Percentiles rank a stretch among this genome's conserved stretches.
These are phyloP conservation scores for Rhynchospora tenuis DNA, from an alignment of 176 grass and related monocot species.

Conservation along the genomic window DNA sequence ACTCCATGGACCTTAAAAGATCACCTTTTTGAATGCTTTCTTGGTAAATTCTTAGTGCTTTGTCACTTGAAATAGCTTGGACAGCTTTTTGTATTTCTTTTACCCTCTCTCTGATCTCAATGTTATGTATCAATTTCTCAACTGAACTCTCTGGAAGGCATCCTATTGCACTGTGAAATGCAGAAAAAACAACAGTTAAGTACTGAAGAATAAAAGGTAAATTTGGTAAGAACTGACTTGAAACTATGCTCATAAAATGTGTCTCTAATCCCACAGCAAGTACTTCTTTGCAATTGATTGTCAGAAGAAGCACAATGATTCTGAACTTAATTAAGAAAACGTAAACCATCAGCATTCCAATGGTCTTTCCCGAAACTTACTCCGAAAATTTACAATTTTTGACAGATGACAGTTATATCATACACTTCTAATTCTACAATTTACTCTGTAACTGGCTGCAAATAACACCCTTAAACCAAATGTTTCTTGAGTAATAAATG, in stretches of 20 bases:
- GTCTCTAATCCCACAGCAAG: neutral
- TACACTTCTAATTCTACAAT: neutral
- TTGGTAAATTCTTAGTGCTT: constrained; percentile 45
- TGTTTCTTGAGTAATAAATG: neutral
- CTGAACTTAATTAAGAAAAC: neutral
- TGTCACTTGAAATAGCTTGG: constrained; percentile 43
- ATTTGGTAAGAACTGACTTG: neutral
- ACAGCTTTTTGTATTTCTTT: constrained; percentile 29
- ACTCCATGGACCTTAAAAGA: neutral
- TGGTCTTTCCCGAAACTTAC: neutral
- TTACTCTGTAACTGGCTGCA: neutral
- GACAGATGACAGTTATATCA: neutral
- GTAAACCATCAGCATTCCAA: neutral
- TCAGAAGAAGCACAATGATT: neutral
- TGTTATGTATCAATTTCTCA: constrained; percentile 43
- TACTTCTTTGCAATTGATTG: no score
- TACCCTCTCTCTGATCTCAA: constrained; percentile 34
- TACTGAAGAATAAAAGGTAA: neutral
- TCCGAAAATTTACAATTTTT: neutral
- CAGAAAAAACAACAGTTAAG: neutral
- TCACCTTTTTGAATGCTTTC: constrained; percentile 29
- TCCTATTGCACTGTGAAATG: constrained; percentile 38
- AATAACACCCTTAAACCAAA: neutral
- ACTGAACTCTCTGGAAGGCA: constrained; percentile 41
- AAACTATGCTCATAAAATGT: neutral